phyloP scores from a whole-genome alignment of 225 moss, liverwort and hornwort species.

The Lunularia cruciata region DNA sequence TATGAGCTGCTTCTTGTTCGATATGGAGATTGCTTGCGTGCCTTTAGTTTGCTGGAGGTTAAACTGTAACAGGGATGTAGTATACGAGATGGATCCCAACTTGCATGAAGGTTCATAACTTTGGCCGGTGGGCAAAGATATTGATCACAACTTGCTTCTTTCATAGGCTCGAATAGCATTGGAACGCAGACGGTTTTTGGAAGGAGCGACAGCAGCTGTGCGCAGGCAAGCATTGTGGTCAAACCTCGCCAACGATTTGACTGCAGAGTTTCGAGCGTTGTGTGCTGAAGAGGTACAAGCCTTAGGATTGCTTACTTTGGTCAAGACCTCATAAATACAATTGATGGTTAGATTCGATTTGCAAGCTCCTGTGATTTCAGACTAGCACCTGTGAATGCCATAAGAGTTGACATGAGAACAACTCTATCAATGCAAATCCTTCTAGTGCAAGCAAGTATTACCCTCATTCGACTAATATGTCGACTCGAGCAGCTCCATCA shows the following conservation, averaged over 20 bases:
- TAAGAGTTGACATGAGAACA: no score
- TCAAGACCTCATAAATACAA: background rate
- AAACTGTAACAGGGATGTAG: no score
- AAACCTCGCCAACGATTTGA: slow-evolving; percentile 89
- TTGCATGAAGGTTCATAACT: no score
- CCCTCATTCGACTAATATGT: no score
- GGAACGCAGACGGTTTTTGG: slow-evolving; percentile 87
- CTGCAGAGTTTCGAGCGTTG: slow-evolving; percentile 80
- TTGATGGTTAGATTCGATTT: no score
- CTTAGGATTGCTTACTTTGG: background rate
- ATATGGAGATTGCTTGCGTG: background rate
- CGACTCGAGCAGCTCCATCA: background rate
- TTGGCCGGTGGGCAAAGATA: no score
- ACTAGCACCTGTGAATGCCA: no score
- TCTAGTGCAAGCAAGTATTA: no score
- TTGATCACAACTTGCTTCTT: background rate
- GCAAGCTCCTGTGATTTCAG: background rate
- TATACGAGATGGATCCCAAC: no score
- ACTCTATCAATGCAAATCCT: no score
- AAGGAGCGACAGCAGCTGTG: slow-evolving; percentile 70
- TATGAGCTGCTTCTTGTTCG: no score
- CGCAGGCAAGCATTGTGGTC: slow-evolving; percentile 86
- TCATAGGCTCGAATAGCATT: slow-evolving; percentile 80
- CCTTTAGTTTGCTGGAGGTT: no score
- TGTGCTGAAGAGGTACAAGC: slow-evolving; percentile 81